Base-by-base conservation (phyloP, 805 yeast genomes). In the Yarrowia hollandica region DNA sequence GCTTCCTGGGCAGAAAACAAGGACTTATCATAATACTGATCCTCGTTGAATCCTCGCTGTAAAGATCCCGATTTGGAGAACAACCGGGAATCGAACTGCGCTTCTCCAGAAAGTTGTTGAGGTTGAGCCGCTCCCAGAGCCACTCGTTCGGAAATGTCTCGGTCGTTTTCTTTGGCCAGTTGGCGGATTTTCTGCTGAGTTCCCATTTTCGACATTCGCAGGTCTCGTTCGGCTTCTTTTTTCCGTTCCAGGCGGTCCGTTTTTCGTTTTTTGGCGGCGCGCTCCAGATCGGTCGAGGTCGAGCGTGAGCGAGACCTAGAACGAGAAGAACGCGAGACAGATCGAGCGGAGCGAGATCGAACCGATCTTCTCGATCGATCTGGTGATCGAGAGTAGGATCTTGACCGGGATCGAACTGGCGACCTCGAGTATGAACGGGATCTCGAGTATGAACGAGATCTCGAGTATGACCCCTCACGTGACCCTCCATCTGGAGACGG, bases 31-130 rank as follows among this genome's bases (percentile, higher is more conserved):
- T 85, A 85, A 3, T 82, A 71, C 64, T 79, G 82, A 54, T 78
- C 83, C 23, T 75, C 80, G 28, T 66, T 65, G 46, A 65, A 65
- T 18, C 57, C 60, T 5, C 62, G 62, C 9, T 64, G 59, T 4
- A 41, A 23, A 15, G 59, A 39, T 11, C 63, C 48, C 12, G 60
- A 48, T n/a, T 61, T 58, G n/a, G 62, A 60, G 63, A 77, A 84
- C 30, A 86, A 68, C 26, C 88, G 74, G 0, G 88, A 76, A 65
- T 86, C 92, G 64, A 81, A 82, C 55, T 76, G 76, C 2, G 76
- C 71, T 42, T 79, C 84, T 8, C 67, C 68, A 39, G 64, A 41
- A 14, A 60, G 59, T 14, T 67, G 66, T 9, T 76, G 65, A 1
- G 78, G 75, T 60, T 72, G 73, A 1, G 78, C 75, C 11, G 80